Percentiles rank a stretch among this genome's conserved stretches.
phyloP scores from a whole-genome alignment of 83 land plant genomes.

The Picea mariana region DNA sequence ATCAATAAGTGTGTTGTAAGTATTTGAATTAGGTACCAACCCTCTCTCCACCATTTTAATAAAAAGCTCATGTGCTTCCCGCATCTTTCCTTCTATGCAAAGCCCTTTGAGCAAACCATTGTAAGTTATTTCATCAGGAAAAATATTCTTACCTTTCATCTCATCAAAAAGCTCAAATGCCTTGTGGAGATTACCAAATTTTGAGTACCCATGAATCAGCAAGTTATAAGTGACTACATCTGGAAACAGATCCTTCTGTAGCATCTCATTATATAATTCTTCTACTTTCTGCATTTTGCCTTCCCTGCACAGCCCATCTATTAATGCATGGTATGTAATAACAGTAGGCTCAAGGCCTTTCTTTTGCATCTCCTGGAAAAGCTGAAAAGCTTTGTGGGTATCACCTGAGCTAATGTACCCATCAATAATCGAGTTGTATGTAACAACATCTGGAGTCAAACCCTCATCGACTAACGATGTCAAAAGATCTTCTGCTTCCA shows the following conservation, averaged over 20 bases:
- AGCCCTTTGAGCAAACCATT: constrained; percentile 32
- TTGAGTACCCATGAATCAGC: constrained; percentile 26
- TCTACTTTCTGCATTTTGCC: constrained; percentile 31
- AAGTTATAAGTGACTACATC: constrained; percentile 39
- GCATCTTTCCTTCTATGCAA: constrained; percentile 32
- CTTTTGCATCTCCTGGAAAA: constrained; percentile 37
- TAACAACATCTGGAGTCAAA: constrained; percentile 54
- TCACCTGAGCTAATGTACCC: constrained; percentile 34
- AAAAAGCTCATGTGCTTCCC: constrained; percentile 26
- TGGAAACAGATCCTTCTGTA: constrained; percentile 29
- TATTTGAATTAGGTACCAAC: constrained; percentile 10
- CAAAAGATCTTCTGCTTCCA: constrained; percentile 46
- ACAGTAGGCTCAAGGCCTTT: constrained; percentile 43
- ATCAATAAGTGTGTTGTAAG: constrained; percentile 27
- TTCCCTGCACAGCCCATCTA: constrained; percentile 28
- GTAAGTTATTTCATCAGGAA: constrained; percentile 38
- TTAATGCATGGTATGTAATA: constrained; percentile 44
- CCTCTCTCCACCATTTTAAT: constrained; percentile 32
- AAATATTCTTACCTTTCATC: constrained; percentile 34
- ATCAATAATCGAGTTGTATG: constrained; percentile 40
- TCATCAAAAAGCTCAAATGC: constrained; percentile 31
- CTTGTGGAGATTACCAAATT: constrained; percentile 32
- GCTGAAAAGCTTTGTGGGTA: constrained; percentile 26
- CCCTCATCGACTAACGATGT: constrained; percentile 32
- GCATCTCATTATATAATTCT: constrained; percentile 36